Evolutionary conservation across 2,329 filamentous ascomycete species (phyloP).

Genomic region (Geoglossum cookeanum): DNA sequence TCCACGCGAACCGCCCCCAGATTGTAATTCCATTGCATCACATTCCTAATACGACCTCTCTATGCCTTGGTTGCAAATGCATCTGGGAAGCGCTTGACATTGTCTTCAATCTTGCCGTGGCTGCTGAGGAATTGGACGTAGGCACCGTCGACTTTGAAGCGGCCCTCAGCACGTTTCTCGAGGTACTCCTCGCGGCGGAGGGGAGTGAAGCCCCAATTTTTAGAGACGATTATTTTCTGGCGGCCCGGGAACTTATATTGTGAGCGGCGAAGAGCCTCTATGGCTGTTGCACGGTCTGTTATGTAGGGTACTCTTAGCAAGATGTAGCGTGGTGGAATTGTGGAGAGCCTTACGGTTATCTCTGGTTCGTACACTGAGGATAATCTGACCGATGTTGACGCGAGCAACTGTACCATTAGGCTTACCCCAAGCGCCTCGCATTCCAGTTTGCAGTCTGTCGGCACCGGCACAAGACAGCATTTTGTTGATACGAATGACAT

Average conservation of each 20-base stretch:
- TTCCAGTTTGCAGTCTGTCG: conserved; percentile 99
- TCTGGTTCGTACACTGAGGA: conserved; percentile 92
- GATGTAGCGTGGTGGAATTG: not conserved
- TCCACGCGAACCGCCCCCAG: not conserved
- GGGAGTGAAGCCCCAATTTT: conserved; percentile 99
- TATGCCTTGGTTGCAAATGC: conserved; percentile 41
- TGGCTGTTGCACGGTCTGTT: conserved; percentile 68
- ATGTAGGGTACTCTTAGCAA: conserved; percentile 13
- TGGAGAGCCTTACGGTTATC: conserved; percentile 47
- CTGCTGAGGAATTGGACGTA: conserved; percentile 99
- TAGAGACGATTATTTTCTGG: conserved; percentile 99
- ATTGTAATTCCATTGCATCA: not conserved
- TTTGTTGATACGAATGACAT: conserved; percentile 99
- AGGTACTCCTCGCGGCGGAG: conserved; percentile 96
- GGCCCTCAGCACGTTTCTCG: conserved; percentile 81
- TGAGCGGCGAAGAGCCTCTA: conserved; percentile 95
- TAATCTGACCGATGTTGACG: conserved; percentile 99
- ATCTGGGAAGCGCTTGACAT: conserved; percentile 88
- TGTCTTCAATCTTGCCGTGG: conserved; percentile 67
- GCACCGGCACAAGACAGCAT: conserved; percentile 99
- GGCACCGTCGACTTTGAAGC: conserved; percentile 91
- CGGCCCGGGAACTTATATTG: conserved; percentile 99
- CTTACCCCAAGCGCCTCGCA: conserved; percentile 99
- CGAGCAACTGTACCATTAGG: conserved; percentile 96
- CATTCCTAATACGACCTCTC: not conserved